Percentiles rank a stretch among this genome's conserved stretches.
Evolutionary conservation across 257 asterid genomes (phyloP).

Genomic region (Cordia subcordata): DNA sequence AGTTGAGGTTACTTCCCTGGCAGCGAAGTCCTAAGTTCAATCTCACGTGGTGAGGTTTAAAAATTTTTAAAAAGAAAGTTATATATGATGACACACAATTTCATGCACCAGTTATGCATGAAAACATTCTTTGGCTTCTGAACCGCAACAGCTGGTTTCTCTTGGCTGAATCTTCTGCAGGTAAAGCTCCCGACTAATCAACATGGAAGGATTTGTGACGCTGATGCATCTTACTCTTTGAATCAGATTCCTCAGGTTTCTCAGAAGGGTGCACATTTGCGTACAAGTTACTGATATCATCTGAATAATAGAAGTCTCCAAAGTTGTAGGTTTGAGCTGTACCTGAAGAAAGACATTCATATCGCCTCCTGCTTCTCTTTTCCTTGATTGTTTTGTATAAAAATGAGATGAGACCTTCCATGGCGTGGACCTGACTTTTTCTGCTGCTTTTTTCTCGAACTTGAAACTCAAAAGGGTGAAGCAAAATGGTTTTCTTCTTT

Average conservation of each 20-base stretch:
- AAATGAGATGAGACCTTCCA: slow-evolving; percentile 80
- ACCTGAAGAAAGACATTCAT: slow-evolving; percentile 54
- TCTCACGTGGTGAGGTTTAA: no score
- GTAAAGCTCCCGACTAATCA: slow-evolving; percentile 14
- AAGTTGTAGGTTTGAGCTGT: slow-evolving; percentile 26
- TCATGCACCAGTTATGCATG: slow-evolving; percentile 21
- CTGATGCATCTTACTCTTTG: slow-evolving; percentile 28
- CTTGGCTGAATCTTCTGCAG: slow-evolving; percentile 18
- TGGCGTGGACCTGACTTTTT: neutral
- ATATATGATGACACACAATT: no score
- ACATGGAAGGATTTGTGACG: slow-evolving; percentile 39
- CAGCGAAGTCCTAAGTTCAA: no score
- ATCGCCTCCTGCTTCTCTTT: slow-evolving; percentile 43
- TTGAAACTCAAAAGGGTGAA: no score
- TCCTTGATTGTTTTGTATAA: slow-evolving; percentile 51
- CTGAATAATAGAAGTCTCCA: slow-evolving; percentile 36
- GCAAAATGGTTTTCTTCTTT: no score
- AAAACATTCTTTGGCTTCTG: slow-evolving; percentile 29
- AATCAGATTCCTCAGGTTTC: slow-evolving; percentile 7
- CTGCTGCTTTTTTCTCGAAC: no score
- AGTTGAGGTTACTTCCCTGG: no score
- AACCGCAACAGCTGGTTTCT: slow-evolving; percentile 35
- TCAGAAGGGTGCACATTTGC: neutral
- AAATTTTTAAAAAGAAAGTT: no score
- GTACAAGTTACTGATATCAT: slow-evolving; percentile 2